phyloP scores from a whole-genome alignment of 2,329 filamentous ascomycete species.

The Aspergillus fumigatus region DNA sequence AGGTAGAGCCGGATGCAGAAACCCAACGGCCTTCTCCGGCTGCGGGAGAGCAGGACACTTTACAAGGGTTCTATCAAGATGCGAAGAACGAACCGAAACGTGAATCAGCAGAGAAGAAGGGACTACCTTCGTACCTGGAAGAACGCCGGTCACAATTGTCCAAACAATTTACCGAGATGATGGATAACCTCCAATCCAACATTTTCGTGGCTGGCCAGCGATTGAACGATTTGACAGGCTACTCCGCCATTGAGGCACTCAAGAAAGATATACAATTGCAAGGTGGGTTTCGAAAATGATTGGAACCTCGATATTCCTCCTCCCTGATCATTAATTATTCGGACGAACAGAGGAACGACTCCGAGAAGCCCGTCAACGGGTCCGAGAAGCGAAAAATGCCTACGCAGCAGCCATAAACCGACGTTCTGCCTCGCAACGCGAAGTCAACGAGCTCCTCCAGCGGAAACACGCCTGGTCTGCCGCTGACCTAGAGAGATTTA shows the following conservation, averaged over 20 bases:
- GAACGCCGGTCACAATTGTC: conserved; percentile 53
- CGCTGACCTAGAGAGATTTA: conserved; percentile 87
- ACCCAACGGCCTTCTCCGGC: conserved; percentile 10
- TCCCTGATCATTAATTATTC: conserved; percentile 1
- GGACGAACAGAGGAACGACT: conserved; percentile 48
- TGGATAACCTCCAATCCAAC: conserved; percentile 86
- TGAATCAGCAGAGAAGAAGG: conserved; percentile 8
- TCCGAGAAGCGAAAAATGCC: conserved; percentile 65
- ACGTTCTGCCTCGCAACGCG: conserved; percentile 84
- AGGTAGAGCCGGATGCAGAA: conserved; percentile 19
- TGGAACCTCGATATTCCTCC: neutral
- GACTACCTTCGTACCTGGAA: conserved; percentile 34
- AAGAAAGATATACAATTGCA: conserved; percentile 71
- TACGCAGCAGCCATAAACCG: conserved; percentile 82
- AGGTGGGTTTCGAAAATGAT: conserved; percentile 41
- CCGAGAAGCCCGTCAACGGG: conserved; percentile 53
- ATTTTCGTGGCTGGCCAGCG: conserved; percentile 80
- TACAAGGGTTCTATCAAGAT: conserved; percentile 7
- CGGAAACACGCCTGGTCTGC: conserved; percentile 91
- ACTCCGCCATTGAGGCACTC: conserved; percentile 82
- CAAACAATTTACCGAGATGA: conserved; percentile 64
- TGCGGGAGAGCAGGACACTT: conserved; percentile 12
- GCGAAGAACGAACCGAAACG: conserved; percentile 2
- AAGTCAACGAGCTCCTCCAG: conserved; percentile 89
- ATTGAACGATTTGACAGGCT: conserved; percentile 91